Evolutionary conservation across 169 alveolate species (phyloP).

Genomic region (Plasmodium coatneyi): DNA sequence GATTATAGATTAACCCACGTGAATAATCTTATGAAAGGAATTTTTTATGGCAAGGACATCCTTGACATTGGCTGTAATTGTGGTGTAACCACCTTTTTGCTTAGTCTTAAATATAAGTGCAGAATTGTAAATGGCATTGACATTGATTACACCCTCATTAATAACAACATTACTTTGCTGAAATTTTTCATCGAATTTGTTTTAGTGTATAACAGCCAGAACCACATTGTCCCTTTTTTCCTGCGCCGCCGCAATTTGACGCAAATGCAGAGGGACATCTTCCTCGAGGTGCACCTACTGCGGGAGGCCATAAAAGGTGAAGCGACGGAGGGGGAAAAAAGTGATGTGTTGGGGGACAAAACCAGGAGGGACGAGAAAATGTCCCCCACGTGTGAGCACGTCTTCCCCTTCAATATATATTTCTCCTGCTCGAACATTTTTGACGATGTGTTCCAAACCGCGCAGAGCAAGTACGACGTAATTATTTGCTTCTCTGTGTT

Average conservation of each 20-base stretch:
- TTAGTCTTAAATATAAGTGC: constrained; percentile 51
- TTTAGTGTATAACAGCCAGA: constrained; percentile 32
- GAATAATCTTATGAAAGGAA: constrained; percentile 11
- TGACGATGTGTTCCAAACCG: constrained; percentile 9
- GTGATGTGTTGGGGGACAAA: neutral
- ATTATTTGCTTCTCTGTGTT: constrained; percentile 46
- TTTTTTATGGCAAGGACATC: constrained; percentile 25
- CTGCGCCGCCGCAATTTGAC: neutral
- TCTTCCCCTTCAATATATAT: constrained; percentile 48
- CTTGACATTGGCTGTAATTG: constrained; percentile 67
- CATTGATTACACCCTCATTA: constrained; percentile 29
- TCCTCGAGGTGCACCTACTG: constrained; percentile 12
- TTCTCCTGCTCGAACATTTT: constrained; percentile 49
- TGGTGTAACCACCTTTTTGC: constrained; percentile 34
- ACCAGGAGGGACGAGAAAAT: neutral
- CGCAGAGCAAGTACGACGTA: constrained; percentile 41
- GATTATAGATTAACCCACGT: constrained; percentile 47
- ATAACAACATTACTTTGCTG: constrained; percentile 23
- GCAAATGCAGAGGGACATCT: constrained; percentile 9
- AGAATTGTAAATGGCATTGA: constrained; percentile 57
- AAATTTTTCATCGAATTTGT: constrained; percentile 36
- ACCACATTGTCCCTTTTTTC: constrained; percentile 30
- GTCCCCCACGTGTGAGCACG: neutral
- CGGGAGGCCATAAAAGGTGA: neutral
- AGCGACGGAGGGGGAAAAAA: neutral